Conservation (phyloP, 768 basidiomycete genomes). For the Epithele typhae region DNA sequence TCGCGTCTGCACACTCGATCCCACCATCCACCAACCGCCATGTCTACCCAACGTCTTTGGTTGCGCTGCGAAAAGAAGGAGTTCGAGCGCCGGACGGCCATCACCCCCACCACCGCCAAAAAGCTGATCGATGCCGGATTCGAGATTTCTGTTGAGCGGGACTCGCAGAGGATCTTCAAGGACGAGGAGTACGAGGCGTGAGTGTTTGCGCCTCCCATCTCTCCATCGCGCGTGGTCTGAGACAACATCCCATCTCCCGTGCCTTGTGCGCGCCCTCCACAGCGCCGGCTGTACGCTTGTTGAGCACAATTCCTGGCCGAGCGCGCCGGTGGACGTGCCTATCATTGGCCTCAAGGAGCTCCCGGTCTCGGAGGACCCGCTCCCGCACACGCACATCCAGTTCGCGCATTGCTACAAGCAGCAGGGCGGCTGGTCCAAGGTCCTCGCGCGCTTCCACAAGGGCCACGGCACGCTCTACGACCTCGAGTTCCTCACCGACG, state of each 20-base stretch:
- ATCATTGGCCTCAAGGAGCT: slow-evolving; percentile 98
- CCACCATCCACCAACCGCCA: slow-evolving; percentile 17
- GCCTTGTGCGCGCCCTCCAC: not conserved
- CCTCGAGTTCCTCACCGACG: slow-evolving; percentile 91
- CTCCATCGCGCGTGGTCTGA: slow-evolving; percentile 1
- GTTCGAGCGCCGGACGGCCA: slow-evolving; percentile 88
- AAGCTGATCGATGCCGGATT: slow-evolving; percentile 87
- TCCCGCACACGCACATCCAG: slow-evolving; percentile 94
- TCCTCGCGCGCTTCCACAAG: slow-evolving; percentile 79
- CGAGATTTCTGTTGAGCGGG: slow-evolving; percentile 86
- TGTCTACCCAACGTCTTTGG: slow-evolving; percentile 67
- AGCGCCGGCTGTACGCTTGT: slow-evolving; percentile 91
- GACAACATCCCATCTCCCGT: not conserved
- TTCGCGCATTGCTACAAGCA: slow-evolving; percentile 98
- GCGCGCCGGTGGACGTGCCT: slow-evolving; percentile 64
- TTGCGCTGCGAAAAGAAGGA: slow-evolving; percentile 96
- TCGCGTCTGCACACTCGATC: not conserved
- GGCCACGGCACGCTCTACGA: slow-evolving; percentile 90
- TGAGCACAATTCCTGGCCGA: slow-evolving; percentile 85
- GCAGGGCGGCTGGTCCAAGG: slow-evolving; percentile 87
- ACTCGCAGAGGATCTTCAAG: slow-evolving; percentile 90
- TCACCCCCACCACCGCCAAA: slow-evolving; percentile 90
- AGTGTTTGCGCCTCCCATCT: slow-evolving; percentile 27
- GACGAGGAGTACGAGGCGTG: slow-evolving; percentile 92
- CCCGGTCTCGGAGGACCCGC: slow-evolving; percentile 72